phyloP scores from a whole-genome alignment of 345 rosid genomes.

The Pseudoturritis turrita region DNA sequence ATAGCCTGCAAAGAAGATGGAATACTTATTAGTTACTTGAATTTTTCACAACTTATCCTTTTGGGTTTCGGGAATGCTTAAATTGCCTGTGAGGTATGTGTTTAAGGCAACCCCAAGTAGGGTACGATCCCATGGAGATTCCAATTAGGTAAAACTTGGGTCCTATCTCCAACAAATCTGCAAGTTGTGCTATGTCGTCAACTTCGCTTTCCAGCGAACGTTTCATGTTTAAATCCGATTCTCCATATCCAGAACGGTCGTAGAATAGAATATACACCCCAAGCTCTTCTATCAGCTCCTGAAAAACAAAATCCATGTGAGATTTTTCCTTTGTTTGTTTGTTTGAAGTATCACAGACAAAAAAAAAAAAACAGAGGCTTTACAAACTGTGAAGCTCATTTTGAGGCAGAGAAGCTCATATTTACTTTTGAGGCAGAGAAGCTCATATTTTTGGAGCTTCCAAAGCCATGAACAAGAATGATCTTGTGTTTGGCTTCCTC shows the following conservation, averaged over 20 bases:
- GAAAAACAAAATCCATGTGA: constrained; percentile 23
- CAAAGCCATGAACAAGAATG: constrained; percentile 82
- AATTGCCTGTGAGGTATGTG: constrained; percentile 74
- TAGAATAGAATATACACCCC: constrained; percentile 60
- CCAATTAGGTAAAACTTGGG: constrained; percentile 71
- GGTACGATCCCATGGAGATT: constrained; percentile 85
- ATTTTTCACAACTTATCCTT: not conserved
- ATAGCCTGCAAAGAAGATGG: constrained; percentile 47
- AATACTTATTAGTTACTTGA: not conserved
- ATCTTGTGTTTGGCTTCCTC: constrained; percentile 52
- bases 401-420: constrained; percentile 47
- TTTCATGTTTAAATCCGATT: constrained; percentile 58
- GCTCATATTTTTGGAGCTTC: constrained; percentile 88
- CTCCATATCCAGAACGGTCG: constrained; percentile 92
- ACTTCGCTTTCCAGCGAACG: constrained; percentile 71
- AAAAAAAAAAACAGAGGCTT: not conserved
- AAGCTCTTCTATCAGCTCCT: constrained; percentile 67
- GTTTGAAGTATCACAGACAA: not conserved
- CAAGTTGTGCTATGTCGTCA: constrained; percentile 66
- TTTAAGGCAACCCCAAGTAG: constrained; percentile 82
- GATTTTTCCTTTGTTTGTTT: not conserved
- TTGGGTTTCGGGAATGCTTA: not conserved
- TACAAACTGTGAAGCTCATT: constrained; percentile 39
- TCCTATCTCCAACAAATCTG: constrained; percentile 65
- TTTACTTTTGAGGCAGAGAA: too few relatives aligned